Evolutionary conservation across 164 flowering plant species (phyloP), one percentile per base, ranked within the genome.

Genomic region (Buxus sempervirens): DNA sequence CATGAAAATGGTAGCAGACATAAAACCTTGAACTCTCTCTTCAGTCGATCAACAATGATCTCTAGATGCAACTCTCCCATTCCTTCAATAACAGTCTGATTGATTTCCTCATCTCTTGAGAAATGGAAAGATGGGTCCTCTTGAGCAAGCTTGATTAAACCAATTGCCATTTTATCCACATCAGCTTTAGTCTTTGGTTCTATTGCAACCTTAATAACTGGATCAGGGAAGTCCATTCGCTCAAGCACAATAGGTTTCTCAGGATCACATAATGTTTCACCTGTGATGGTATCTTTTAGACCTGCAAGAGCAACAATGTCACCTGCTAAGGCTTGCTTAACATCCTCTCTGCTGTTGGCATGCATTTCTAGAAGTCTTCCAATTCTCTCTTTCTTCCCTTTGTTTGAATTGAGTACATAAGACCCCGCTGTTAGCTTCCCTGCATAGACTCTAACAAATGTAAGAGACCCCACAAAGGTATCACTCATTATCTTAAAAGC

Each of bases 31-130:
- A 72, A 95, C 77, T 95, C 99, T 70, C 99, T 84, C 81, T 90
- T 90, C 42, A 95, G 91, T 32, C 99, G 79, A 72, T 95, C 99
- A 22, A 95, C 97, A 57, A 95, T 92, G 65, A 95, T 95, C 76
- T 95, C 99, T 62, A 95, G 98, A 80, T 95, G 99, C 76, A 95
- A 79, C 76, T 95, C 99, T 65, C 99, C 99, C 98, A 95, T 95
- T 58, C 99, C 99, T 81, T 92, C 97, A 72, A 92, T 95, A 66
- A 95, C 94, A 0, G 98, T 95, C 78, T 92, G 99, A 73, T 89
- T 90, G 63, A 77, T 80, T 77, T 95, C 99, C 68, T 95, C 96
- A 76, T 95, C 99, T n/a, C 96, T 82, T 18, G 98, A 87, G 75
- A 92, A 92, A 77, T 93, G 99, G 88, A 95, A 92, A 63, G 99